Conservation (phyloP, 441 rosid species). For the Hura crepitans region DNA sequence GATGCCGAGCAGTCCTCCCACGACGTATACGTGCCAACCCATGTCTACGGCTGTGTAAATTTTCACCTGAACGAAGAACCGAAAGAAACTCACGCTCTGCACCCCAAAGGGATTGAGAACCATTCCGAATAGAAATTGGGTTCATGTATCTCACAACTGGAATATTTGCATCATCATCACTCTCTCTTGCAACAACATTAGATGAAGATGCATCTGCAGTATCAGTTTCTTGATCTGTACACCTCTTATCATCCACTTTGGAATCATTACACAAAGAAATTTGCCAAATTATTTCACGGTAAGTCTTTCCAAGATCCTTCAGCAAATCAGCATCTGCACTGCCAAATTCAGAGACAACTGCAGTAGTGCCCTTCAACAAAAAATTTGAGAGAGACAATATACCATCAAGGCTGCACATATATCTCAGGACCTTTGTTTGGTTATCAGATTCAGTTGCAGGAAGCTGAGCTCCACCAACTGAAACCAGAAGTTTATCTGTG, state of each 20-base stretch:
- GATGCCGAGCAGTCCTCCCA: slow-evolving; percentile 83
- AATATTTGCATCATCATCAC: slow-evolving; percentile 70
- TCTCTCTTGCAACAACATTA: slow-evolving; percentile 71
- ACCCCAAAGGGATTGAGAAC: slow-evolving; percentile 72
- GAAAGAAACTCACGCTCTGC: slow-evolving; percentile 83
- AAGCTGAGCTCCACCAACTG: slow-evolving; percentile 64
- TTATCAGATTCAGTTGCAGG: slow-evolving; percentile 45
- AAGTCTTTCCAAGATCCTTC: slow-evolving; percentile 75
- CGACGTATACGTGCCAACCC: slow-evolving; percentile 84
- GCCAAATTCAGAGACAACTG: slow-evolving; percentile 79
- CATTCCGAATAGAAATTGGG: slow-evolving; percentile 67
- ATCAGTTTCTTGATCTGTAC: slow-evolving; percentile 54
- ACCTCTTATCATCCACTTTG: slow-evolving; percentile 64
- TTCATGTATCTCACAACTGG: slow-evolving; percentile 73
- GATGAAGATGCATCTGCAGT: slow-evolving; percentile 57
- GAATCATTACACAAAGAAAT: slow-evolving; percentile 67
- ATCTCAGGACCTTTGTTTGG: slow-evolving; percentile 58
- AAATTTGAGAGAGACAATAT: slow-evolving; percentile 69
- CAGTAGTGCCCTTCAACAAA: slow-evolving; percentile 71
- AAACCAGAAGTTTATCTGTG: slow-evolving; percentile 51
- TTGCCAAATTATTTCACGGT: slow-evolving; percentile 83
- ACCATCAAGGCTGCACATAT: slow-evolving; percentile 78
- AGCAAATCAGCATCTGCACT: slow-evolving; percentile 87
- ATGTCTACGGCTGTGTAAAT: slow-evolving; percentile 79
- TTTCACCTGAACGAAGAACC: slow-evolving; percentile 73